Evolutionary conservation across 768 basidiomycete species (phyloP).

Genomic region (Hemileccinum impolitum): DNA sequence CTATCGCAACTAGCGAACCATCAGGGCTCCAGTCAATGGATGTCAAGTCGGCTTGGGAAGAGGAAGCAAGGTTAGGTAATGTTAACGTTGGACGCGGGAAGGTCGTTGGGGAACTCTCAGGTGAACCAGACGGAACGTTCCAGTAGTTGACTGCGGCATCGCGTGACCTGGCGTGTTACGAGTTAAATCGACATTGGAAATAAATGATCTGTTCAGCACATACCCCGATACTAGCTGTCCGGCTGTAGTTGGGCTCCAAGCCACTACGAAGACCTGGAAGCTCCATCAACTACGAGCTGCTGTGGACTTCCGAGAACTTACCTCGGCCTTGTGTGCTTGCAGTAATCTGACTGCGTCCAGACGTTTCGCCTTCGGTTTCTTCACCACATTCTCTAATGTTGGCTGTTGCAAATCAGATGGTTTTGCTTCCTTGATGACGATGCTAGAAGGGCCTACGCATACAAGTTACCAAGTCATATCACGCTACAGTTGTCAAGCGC

Average conservation of each 20-base stretch:
- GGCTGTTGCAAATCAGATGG: slow-evolving; percentile 17
- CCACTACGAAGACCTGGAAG: slow-evolving; percentile 71
- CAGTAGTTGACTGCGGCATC: slow-evolving; percentile 74
- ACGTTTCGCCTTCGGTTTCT: slow-evolving; percentile 36
- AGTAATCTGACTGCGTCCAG: slow-evolving; percentile 45
- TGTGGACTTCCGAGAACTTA: slow-evolving; percentile 25
- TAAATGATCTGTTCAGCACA: slow-evolving; percentile 17
- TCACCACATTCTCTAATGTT: slow-evolving; percentile 15
- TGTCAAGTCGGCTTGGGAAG: slow-evolving; percentile 61
- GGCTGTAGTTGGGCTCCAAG: slow-evolving; percentile 66
- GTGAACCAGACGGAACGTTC: slow-evolving; percentile 49
- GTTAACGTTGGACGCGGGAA: slow-evolving; percentile 36
- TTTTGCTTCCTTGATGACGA: slow-evolving; percentile 21
- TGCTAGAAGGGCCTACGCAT: slow-evolving; percentile 12
- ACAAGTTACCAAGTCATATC: slow-evolving; percentile 6
- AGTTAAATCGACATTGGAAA: slow-evolving; percentile 3
- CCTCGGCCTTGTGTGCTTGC: slow-evolving; percentile 62
- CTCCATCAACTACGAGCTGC: slow-evolving; percentile 3
- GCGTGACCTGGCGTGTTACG: slow-evolving; percentile 51
- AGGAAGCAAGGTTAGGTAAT: slow-evolving; percentile 47
- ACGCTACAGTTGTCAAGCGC: slow-evolving; percentile 26
- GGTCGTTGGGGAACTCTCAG: slow-evolving; percentile 16
- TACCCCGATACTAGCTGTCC: slow-evolving; percentile 74
- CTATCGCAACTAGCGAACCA: slow-evolving; percentile 71
- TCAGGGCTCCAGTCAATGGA: slow-evolving; percentile 75